These are phyloP conservation scores for Chloris gayana DNA, from an alignment of 176 grass and related monocot genomes.

Conservation along the genomic window DNA sequence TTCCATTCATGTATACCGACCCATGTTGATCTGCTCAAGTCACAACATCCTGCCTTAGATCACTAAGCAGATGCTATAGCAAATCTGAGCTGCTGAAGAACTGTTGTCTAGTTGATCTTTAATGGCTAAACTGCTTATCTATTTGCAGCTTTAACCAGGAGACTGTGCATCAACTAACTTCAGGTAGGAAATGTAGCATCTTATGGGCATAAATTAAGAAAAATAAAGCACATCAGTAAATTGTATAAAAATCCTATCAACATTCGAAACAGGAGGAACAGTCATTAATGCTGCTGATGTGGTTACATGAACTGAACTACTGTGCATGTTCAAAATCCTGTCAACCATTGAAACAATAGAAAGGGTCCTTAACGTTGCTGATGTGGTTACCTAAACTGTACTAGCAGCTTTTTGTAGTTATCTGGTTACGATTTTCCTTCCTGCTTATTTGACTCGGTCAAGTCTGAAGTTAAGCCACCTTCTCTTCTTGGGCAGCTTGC, in stretches of 20 bases:
- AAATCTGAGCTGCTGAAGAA: not conserved
- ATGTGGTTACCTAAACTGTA: not conserved
- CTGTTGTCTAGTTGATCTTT: not conserved
- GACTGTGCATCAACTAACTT: not conserved
- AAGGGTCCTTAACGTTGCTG: not conserved
- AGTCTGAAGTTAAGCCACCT: constrained; percentile 35
- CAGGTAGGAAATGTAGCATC: not conserved
- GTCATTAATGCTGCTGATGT: not conserved
- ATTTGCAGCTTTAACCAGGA: not conserved
- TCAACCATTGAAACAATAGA: not conserved
- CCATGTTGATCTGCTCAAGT: not conserved
- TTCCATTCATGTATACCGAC: not conserved
- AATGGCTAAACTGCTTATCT: not conserved
- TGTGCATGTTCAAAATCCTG: not conserved
- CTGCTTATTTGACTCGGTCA: constrained; percentile 30
- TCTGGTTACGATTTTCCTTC: constrained; percentile 28
- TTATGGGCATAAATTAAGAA: not conserved
- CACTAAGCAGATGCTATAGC: not conserved
- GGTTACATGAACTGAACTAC: too few species aligned
- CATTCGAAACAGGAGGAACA: not conserved
- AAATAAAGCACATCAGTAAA: not conserved
- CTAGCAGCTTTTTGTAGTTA: not conserved
- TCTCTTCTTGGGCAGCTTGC: constrained; percentile 67
- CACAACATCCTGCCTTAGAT: not conserved
- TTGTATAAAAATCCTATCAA: not conserved